phyloP scores from a whole-genome alignment of 495 filamentous ascomycete species.

The Lophium mytilinum region DNA sequence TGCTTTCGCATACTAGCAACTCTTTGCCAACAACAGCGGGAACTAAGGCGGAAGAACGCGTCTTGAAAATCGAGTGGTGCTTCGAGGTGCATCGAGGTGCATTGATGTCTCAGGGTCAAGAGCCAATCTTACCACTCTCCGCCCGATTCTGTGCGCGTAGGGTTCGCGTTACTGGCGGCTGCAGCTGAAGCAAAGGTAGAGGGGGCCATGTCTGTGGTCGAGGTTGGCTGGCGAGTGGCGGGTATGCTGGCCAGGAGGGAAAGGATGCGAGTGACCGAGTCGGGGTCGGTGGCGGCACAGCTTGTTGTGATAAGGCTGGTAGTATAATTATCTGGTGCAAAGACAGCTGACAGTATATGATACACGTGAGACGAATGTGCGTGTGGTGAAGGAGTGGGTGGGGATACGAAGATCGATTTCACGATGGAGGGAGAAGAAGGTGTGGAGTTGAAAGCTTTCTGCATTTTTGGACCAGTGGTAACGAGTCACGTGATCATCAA shows the following conservation, averaged over 20 bases:
- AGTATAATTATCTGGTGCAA: no score
- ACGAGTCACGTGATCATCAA: no score
- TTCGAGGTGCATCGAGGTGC: not conserved
- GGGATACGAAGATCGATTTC: not conserved
- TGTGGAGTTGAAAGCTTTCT: not conserved
- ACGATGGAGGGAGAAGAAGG: not conserved
- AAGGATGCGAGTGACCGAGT: not conserved
- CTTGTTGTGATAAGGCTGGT: not conserved
- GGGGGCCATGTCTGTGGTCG: slow-evolving; percentile 28
- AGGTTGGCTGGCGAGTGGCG: slow-evolving; percentile 3
- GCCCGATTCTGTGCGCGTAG: slow-evolving; percentile 27
- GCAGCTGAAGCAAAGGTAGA: slow-evolving; percentile 37
- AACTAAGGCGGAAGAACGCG: slow-evolving; percentile 1
- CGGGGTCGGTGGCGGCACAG: not conserved
- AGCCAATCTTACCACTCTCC: slow-evolving; percentile 30
- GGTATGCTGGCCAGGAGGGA: not conserved
- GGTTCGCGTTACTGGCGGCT: slow-evolving; percentile 28
- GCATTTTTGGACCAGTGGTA: no score
- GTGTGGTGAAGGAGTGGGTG: not conserved
- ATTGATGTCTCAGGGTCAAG: not conserved
- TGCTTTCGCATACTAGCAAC: no score
- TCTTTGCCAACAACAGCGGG: no score
- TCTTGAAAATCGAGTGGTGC: not conserved
- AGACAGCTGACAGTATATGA: not conserved
- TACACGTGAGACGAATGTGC: not conserved